Conservation (phyloP, 2,329 filamentous ascomycete species). For the Huntiella abstrusa region DNA sequence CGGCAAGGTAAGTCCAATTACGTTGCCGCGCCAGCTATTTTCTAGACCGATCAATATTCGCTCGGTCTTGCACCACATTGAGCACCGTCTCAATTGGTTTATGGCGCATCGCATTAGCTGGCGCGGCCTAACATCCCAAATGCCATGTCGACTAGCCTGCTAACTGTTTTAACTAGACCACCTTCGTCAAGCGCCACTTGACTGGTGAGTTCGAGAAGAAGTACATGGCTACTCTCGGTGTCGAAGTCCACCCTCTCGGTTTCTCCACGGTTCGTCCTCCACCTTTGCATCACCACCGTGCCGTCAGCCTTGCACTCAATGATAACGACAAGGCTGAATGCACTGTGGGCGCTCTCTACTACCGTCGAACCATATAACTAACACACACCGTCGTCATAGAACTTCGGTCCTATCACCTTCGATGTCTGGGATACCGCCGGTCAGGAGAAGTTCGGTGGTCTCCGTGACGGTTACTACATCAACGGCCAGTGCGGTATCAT, state of each 20-base stretch:
- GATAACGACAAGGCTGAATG: neutral
- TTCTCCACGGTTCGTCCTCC: slow-evolving; percentile 76
- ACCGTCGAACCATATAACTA: neutral
- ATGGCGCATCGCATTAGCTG: slow-evolving; percentile 3
- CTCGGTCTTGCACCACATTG: neutral
- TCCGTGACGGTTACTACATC: slow-evolving; percentile 99
- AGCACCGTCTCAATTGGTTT: neutral
- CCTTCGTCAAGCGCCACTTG: slow-evolving; percentile 99
- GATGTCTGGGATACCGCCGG: slow-evolving; percentile 98
- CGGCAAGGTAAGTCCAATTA: slow-evolving; percentile 54
- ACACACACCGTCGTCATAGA: slow-evolving; percentile 28
- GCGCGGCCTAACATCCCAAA: slow-evolving; percentile 4
- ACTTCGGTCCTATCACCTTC: slow-evolving; percentile 93
- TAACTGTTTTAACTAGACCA: slow-evolving; percentile 45
- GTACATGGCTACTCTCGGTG: slow-evolving; percentile 98
- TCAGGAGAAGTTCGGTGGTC: slow-evolving; percentile 98
- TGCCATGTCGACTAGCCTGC: neutral
- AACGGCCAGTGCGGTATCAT: slow-evolving; percentile 99
- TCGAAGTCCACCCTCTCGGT: slow-evolving; percentile 94
- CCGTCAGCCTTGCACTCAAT: neutral
- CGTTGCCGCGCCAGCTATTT: neutral
- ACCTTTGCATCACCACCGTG: slow-evolving; percentile 10
- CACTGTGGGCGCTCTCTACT: neutral
- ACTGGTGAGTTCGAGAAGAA: slow-evolving; percentile 99
- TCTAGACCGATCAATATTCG: neutral